phyloP scores from a whole-genome alignment of 345 rosid species.

The Brassica nigra region DNA sequence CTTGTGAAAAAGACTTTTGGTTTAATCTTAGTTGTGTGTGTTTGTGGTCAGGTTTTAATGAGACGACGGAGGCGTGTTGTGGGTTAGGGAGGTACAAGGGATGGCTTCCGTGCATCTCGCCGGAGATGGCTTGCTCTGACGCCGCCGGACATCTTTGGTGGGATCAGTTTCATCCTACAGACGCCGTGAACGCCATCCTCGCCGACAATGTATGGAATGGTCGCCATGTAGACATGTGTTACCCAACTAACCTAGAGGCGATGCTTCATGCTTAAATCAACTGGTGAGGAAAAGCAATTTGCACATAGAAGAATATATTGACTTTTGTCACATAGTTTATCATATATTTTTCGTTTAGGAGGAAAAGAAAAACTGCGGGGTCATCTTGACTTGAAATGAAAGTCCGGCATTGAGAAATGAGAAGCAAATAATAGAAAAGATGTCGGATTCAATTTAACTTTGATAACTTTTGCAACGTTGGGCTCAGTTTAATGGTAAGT shows the following conservation, averaged over 20 bases:
- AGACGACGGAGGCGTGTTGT: constrained; percentile 79
- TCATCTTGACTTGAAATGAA: neutral
- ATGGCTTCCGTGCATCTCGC: constrained; percentile 75
- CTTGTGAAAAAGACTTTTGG: neutral
- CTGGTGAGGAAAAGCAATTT: neutral
- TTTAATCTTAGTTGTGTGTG: neutral
- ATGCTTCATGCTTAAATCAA: constrained; percentile 41
- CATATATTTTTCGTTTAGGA: neutral
- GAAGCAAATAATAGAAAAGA: no score
- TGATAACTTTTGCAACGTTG: neutral
- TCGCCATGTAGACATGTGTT: constrained; percentile 76
- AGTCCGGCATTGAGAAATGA: neutral
- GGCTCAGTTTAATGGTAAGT: constrained; percentile 7
- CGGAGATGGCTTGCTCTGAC: constrained; percentile 79
- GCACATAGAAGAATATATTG: constrained; percentile 9
- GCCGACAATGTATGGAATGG: constrained; percentile 91
- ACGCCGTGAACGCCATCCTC: constrained; percentile 73
- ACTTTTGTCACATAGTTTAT: neutral
- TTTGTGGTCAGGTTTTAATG: constrained; percentile 65
- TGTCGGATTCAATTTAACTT: neutral
- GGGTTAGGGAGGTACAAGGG: constrained; percentile 84
- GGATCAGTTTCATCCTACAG: constrained; percentile 95
- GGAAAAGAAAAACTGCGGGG: neutral
- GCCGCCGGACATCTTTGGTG: constrained; percentile 80
- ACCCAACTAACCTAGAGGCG: constrained; percentile 65